Evolutionary conservation across 208 protist genomes (phyloP).

Genomic region (Blechomonas ayalai): DNA sequence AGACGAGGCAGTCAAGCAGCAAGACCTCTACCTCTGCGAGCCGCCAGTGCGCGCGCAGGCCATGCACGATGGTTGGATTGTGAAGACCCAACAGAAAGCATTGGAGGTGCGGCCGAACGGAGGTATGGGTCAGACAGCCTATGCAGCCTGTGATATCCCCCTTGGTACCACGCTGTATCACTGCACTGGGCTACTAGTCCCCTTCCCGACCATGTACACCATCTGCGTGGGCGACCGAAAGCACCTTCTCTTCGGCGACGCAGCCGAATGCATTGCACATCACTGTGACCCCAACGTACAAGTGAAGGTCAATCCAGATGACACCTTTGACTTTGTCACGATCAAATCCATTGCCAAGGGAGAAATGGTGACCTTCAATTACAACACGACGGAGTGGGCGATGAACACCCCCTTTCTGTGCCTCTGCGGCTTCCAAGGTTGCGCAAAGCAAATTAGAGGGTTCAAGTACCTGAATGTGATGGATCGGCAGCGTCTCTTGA

Average conservation of each 20-base stretch:
- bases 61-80: conserved; percentile 77
- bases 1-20: conserved; percentile 51
- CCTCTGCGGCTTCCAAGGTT: conserved; percentile 62
- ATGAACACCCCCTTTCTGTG: conserved; percentile 85
- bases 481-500: conserved; percentile 67
- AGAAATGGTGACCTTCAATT: conserved; percentile 86
- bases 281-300: conserved; percentile 82
- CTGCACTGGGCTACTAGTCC: conserved; percentile 60
- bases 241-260: conserved; percentile 82
- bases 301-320: conserved; percentile 39
- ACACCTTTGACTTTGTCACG: conserved; percentile 70
- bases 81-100: conserved; percentile 35
- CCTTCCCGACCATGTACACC: conserved; percentile 87
- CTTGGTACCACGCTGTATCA: conserved; percentile 51
- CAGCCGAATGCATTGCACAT: conserved; percentile 84
- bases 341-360: conserved; percentile 40
- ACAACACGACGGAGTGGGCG: conserved; percentile 82
- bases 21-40: conserved; percentile 71
- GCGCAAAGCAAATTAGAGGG: conserved; percentile 48
- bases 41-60: conserved; percentile 71
- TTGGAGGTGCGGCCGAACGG: conserved; percentile 68
- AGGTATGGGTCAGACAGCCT: conserved; percentile 80
- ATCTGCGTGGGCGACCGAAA: conserved; percentile 63
- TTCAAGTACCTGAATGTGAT: conserved; percentile 55
- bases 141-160: conserved; percentile 37